Evolutionary conservation across 352 stramenopile species (phyloP).

Genomic region (Phytophthora aleatoria): DNA sequence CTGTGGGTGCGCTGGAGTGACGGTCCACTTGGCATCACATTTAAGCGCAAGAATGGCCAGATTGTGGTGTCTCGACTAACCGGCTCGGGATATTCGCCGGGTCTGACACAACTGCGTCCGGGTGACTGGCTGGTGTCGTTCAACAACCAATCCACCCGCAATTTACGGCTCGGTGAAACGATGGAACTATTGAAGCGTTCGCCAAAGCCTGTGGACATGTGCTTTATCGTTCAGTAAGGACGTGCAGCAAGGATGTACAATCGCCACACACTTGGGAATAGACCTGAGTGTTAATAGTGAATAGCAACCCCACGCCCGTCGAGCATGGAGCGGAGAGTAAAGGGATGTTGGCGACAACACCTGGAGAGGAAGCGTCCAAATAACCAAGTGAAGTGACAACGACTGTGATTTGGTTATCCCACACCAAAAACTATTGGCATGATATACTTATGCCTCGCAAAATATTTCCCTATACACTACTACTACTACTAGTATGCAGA

Average conservation of each 20-base stretch:
- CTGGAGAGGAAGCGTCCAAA: conserved; percentile 15
- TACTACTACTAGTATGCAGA: conserved; percentile 1
- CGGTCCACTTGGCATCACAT: conserved; percentile 77
- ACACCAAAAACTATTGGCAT: too few relatives aligned
- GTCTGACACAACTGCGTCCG: conserved; percentile 64
- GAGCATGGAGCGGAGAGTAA: conserved; percentile 10
- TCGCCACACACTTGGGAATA: conserved; percentile 26
- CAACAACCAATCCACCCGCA: conserved; percentile 63
- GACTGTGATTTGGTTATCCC: conserved; percentile 8
- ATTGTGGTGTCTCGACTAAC: conserved; percentile 83
- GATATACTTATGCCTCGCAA: not conserved
- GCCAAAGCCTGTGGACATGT: conserved; percentile 80
- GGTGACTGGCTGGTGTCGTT: conserved; percentile 84
- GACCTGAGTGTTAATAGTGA: conserved; percentile 33
- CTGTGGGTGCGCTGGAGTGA: conserved; percentile 78
- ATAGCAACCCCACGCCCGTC: conserved; percentile 21
- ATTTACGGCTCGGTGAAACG: conserved; percentile 69
- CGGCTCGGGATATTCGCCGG: conserved; percentile 64
- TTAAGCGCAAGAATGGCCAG: conserved; percentile 77
- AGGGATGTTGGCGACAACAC: conserved; percentile 10
- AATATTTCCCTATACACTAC: not conserved
- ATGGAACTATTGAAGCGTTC: conserved; percentile 83
- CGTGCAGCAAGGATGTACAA: conserved; percentile 6
- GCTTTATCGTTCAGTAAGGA: conserved; percentile 74
- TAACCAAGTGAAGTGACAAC: conserved; percentile 29